Evolutionary conservation across 2,329 filamentous ascomycete genomes (phyloP).

Genomic region (Nectriaceae sp.): DNA sequence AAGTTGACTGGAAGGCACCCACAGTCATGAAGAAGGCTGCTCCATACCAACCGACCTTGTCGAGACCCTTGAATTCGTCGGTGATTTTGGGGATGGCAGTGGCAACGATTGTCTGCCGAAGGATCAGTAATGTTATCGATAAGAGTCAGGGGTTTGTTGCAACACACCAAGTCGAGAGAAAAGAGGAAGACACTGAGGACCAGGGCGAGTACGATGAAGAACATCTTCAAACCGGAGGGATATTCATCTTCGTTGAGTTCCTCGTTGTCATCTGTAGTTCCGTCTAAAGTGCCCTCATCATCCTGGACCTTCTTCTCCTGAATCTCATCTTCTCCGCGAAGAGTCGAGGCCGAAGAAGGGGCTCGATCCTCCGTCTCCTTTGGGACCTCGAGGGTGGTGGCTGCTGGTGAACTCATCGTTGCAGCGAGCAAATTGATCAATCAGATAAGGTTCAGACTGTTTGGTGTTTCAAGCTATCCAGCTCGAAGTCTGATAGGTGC

Average conservation of each 20-base stretch:
- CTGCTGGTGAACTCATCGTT: slow-evolving; percentile 16
- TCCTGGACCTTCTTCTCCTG: slow-evolving; percentile 26
- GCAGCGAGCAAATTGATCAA: background rate
- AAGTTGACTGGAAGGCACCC: slow-evolving; percentile 46
- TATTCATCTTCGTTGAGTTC: slow-evolving; percentile 37
- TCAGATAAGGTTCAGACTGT: background rate
- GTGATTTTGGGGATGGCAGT: slow-evolving; percentile 60
- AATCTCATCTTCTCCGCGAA: slow-evolving; percentile 27
- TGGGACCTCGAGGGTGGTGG: slow-evolving; percentile 25
- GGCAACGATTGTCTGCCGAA: slow-evolving; percentile 52
- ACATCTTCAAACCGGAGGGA: slow-evolving; percentile 40
- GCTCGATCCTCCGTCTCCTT: slow-evolving; percentile 20
- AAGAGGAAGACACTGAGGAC: slow-evolving; percentile 51
- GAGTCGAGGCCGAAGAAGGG: slow-evolving; percentile 31
- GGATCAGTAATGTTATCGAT: slow-evolving; percentile 8
- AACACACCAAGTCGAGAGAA: slow-evolving; percentile 47
- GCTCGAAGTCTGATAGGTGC: background rate
- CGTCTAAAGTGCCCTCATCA: slow-evolving; percentile 23
- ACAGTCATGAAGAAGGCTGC: slow-evolving; percentile 55
- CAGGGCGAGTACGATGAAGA: slow-evolving; percentile 48
- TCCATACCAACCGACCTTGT: slow-evolving; percentile 61
- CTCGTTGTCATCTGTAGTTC: slow-evolving; percentile 15
- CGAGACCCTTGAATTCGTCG: slow-evolving; percentile 51
- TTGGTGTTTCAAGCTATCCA: background rate
- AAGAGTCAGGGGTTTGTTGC: background rate